Conservation (phyloP, 1,284 basidiomycete genomes). For the Sanghuangporus baumii region DNA sequence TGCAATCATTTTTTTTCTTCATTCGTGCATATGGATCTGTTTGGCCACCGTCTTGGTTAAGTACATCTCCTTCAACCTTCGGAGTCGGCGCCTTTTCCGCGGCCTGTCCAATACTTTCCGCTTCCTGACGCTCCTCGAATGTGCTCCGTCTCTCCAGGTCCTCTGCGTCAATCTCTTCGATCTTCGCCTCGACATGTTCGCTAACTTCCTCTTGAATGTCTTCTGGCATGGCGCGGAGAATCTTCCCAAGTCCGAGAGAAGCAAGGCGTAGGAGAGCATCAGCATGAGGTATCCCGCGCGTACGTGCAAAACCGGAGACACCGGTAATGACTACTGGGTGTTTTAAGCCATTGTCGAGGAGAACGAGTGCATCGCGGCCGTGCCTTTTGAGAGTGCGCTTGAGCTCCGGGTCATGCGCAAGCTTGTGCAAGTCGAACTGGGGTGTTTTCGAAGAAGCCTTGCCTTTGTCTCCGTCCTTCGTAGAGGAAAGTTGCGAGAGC, state of each 20-base stretch:
- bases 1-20: conserved; percentile 19
- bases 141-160: conserved; percentile 20
- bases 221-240: conserved; percentile 19
- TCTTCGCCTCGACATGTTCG: conserved; percentile 12
- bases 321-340: conserved; percentile 23
- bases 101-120: conserved; percentile 15
- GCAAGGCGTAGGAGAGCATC: conserved; percentile 21
- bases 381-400: conserved; percentile 16
- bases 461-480: conserved; percentile 3
- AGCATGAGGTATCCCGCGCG: conserved; percentile 21
- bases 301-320: conserved; percentile 20
- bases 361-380: conserved; percentile 20
- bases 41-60: not conserved
- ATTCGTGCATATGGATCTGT: conserved; percentile 19
- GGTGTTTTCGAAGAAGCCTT: not conserved
- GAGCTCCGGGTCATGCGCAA: conserved; percentile 13
- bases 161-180: conserved; percentile 22
- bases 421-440: conserved; percentile 2
- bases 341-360: conserved; percentile 21
- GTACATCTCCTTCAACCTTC: conserved; percentile 9
- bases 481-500: conserved; percentile 1
- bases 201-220: conserved; percentile 6
- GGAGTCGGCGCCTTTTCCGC: conserved; percentile 10
- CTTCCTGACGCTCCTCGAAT: conserved; percentile 15
- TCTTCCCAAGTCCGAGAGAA: conserved; percentile 19